A percentile compares a stretch with the other conserved stretches of the same genome.
phyloP scores from a whole-genome alignment of 1,284 basidiomycete genomes.

The Cerioporus squamosus region DNA sequence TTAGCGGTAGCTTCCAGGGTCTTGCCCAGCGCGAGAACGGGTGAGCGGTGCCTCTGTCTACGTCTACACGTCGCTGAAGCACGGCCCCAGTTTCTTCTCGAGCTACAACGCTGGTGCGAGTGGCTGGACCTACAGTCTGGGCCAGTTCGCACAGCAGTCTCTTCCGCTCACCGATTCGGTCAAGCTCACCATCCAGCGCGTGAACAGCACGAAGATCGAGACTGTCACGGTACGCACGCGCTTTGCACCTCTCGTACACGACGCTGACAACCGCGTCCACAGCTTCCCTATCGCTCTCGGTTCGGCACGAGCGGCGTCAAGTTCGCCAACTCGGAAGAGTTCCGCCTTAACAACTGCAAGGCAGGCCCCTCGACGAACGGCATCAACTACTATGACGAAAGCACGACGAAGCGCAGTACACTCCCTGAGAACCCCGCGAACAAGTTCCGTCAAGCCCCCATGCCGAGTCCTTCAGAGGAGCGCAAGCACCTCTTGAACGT shows the following conservation, averaged over 20 bases:
- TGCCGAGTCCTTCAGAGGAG: constrained; percentile 37
- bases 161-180: constrained; percentile 58
- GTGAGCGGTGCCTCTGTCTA: constrained; percentile 22
- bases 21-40: constrained; percentile 55
- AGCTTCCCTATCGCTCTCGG: constrained; percentile 65
- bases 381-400: constrained; percentile 45
- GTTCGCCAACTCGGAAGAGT: constrained; percentile 56
- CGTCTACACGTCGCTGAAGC: not conserved
- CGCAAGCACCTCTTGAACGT: constrained; percentile 52
- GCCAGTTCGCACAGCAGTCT: constrained; percentile 63
- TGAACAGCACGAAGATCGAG: constrained; percentile 45
- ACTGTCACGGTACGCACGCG: constrained; percentile 44
- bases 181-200: constrained; percentile 50
- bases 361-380: constrained; percentile 57
- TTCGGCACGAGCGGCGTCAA: constrained; percentile 44
- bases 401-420: constrained; percentile 10
- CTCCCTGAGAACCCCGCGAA: constrained; percentile 29
- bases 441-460: constrained; percentile 52
- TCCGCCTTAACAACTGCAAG: constrained; percentile 56
- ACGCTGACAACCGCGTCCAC: too few relatives aligned
- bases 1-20: constrained; percentile 46
- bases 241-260: too few relatives aligned
- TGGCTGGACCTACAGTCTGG: constrained; percentile 63
- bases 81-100: constrained; percentile 41
- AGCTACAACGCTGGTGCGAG: constrained; percentile 40